Base-by-base conservation (phyloP, 1,284 basidiomycete species). In the Mycosarcoma mackinlayi region DNA sequence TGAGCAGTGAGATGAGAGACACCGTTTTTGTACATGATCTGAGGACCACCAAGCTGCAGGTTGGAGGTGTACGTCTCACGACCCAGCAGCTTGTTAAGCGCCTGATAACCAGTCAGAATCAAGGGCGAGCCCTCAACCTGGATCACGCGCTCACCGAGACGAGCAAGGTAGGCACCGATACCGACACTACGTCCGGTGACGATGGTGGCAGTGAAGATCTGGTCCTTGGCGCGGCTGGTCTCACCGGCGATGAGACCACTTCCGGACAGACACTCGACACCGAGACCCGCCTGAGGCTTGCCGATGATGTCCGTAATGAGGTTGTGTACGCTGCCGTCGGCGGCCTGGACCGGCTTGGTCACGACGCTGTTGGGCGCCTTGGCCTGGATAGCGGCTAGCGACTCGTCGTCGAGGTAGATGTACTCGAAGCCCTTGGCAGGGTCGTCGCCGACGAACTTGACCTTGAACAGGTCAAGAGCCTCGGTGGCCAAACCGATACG, bases 121-220 rank as follows among this genome's bases (percentile, higher is more conserved):
- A 99, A 97, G 1, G 96, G 96, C 81, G 98, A 95, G 45, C 95
- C 94, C 85, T 98, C 96, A 54, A 99, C 96, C 84, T 99, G 96
- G 49, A 99, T 93, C 4, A 96, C 92, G 79, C 96, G 91, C 86
- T 98, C 92, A 77, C 96, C 96, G 37, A 98, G 89, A 78, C 96
- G 93, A 57, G 98, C 94, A 57, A 99, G 91, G 85, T 99, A 98
- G 34, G 96, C 96, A 82, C 96, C 96, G 78, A 98, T 99, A 85
- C 96, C 96, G 76, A 99, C 96, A 6, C 94, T 98, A 55, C 96
- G 92, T 75, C 94, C 96, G 39, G 94, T 97, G 76, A 98, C 95
- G 79, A 99, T 89, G 19, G 96, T 98, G 83, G 98, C 94, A 49
- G 96, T 99, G 87, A 99, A 99, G 83, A 98, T 97, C 83, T 98